Evolutionary conservation across 2,329 filamentous ascomycete species (phyloP), one percentile per base, ranked within the genome.

Genomic region (Beauveria sp.): DNA sequence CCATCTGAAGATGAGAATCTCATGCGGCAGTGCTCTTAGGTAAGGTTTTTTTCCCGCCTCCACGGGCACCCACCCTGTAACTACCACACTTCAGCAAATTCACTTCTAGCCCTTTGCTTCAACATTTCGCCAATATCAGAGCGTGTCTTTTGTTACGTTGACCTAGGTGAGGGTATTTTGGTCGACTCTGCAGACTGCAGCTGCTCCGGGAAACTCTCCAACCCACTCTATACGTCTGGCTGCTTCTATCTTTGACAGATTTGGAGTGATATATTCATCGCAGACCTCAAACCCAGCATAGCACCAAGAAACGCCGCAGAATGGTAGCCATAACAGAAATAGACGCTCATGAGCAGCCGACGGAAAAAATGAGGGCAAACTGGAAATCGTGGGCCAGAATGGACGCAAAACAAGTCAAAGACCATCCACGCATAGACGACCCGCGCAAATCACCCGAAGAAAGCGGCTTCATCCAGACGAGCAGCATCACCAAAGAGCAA

Each of bases 341-440:
- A 3, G 89, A 96, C 74, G 88, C 92, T 31, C 85, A 93, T 72
- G 86, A 91, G 73, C 86, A 87, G 67, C 90, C 92, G 1, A 90
- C 92, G 3, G 84, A 87, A 14, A 74, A 79, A 55, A 79, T 97
- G 66, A 86, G 87, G 64, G 77, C 82, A 51, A 77, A 86, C 60
- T 97, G 91, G 83, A 96, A 96, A 73, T 77, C 76, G 48, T 91
- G 88, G 67, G 85, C 88, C 26, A 88, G 83, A 65, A 79, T 84
- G 43, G 81, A 86, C 0, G 73, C 80, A 3, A 68, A 74, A 8
- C 77, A 79, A 1, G 73, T 89, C n/a, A 68, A 79, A 7, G 67
- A 76, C 10, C 81, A 86, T 65, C 75, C 80, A 22, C 78, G 82
- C 18, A 82, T 90, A 65, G 79, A 89, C 67, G 79, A 90, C 62